phyloP scores from a whole-genome alignment of 345 rosid genomes.

The Brassica juncea region DNA sequence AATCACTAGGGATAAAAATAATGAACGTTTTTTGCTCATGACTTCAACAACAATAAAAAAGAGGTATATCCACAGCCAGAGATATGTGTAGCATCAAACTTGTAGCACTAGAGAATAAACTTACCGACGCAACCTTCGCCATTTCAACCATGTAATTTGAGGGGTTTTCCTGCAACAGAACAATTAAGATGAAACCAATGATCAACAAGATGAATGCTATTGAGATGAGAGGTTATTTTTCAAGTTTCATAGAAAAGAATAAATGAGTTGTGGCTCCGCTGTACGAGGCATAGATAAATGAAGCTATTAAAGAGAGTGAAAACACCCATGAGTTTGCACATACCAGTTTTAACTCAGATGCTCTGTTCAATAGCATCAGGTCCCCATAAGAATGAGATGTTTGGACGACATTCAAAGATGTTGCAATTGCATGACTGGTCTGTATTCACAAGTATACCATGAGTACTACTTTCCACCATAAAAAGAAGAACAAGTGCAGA shows the following conservation, averaged over 20 bases:
- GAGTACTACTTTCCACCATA: slow-evolving; percentile 23
- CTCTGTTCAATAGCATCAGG: slow-evolving; percentile 76
- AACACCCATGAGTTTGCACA: slow-evolving; percentile 17
- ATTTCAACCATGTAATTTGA: slow-evolving; percentile 91
- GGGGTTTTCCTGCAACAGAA: slow-evolving; percentile 66
- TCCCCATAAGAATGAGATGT: slow-evolving; percentile 93
- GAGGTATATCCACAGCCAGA: slow-evolving; percentile 14
- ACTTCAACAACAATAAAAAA: background rate
- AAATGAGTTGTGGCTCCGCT: no score
- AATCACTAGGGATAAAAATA: slow-evolving; percentile 25
- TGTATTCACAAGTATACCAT: slow-evolving; percentile 45
- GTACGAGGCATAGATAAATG: background rate
- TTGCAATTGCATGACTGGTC: slow-evolving; percentile 76
- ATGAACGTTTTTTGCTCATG: background rate
- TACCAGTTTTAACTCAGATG: slow-evolving; percentile 65
- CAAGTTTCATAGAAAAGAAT: slow-evolving; percentile 13
- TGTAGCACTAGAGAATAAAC: slow-evolving; percentile 35
- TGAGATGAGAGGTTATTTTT: slow-evolving; percentile 16
- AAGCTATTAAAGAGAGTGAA: slow-evolving; percentile 15
- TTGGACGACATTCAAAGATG: slow-evolving; percentile 76
- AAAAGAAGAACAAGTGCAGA: background rate
- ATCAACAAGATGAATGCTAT: slow-evolving; percentile 11
- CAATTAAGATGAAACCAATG: slow-evolving; percentile 3
- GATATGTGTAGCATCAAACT: slow-evolving; percentile 29
- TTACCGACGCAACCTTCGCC: slow-evolving; percentile 85